These are phyloP conservation scores for Mycena belliarum DNA, from an alignment of 768 basidiomycete species.

Conservation along the genomic window DNA sequence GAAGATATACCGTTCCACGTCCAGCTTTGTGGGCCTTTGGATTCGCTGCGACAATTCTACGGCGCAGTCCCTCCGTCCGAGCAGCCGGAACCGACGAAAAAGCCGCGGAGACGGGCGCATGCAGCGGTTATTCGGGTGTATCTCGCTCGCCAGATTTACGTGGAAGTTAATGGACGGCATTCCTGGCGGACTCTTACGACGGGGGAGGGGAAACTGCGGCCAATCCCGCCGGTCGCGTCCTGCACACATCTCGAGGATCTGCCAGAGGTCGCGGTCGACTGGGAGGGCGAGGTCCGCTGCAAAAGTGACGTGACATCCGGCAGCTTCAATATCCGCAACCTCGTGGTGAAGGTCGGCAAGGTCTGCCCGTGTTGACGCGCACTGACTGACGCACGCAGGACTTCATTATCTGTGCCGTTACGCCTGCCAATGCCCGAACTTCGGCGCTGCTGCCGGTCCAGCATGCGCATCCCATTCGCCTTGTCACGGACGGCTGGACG, in stretches of 20 bases:
- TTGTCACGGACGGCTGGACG: conserved; percentile 56
- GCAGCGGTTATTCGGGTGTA: conserved; percentile 41
- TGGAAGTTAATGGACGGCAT: conserved; percentile 39
- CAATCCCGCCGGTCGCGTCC: conserved; percentile 30
- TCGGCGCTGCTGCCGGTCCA: conserved; percentile 45
- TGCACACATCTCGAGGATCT: conserved; percentile 14
- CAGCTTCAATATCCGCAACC: conserved; percentile 44
- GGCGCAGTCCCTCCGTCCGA: conserved; percentile 6
- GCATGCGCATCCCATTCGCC: conserved; percentile 50
- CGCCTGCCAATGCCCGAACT: conserved; percentile 42
- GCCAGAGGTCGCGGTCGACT: conserved; percentile 46
- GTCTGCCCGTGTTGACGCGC: not conserved
- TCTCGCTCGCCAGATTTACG: conserved; percentile 47
- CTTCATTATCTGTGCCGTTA: conserved; percentile 51
- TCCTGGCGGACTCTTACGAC: conserved; percentile 38
- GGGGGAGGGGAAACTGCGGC: conserved; percentile 47
- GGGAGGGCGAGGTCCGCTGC: conserved; percentile 54
- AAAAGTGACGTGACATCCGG: conserved; percentile 39
- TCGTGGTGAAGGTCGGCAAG: conserved; percentile 49
- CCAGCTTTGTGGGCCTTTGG: conserved; percentile 47
- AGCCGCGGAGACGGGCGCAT: conserved; percentile 17
- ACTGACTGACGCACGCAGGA: conserved; percentile 38
- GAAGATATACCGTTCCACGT: conserved; percentile 61
- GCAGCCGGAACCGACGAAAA: not conserved
- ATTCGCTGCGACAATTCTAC: conserved; percentile 45